Evolutionary conservation across 2,329 filamentous ascomycete species (phyloP), one percentile per base, ranked within the genome.

Genomic region (Arachnopeziza araneosa): DNA sequence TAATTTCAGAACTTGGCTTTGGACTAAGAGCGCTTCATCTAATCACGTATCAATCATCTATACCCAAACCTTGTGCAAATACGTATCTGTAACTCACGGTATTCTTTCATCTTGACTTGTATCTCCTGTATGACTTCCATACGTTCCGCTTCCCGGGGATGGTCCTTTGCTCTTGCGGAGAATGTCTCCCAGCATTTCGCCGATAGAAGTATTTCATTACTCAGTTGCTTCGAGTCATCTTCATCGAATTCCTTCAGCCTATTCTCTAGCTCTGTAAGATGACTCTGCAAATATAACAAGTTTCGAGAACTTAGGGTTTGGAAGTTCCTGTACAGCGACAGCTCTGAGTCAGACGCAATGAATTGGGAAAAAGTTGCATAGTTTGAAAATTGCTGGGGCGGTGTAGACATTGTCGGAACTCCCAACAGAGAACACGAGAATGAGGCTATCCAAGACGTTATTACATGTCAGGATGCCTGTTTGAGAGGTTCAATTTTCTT

Each of bases 221-320:
- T 56, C 17, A 14, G 22, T 5, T 52, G 24, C 24, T n/a, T 52
- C 22, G 51, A 54, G 48, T 59, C 60, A 23, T 66, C 63, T 30
- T 64, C 24, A 48, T 66, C 60, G 26, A 61, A 58, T 44, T 53
- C n/a, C 12, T 63, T 50, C 50, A 52, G 61, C 10, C 51, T 7
- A 1, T 24, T 26, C 50, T 68, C 64, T 1, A 68, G 50, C 36
- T 68, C 65, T 21, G 62, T 59, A 14, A 67, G 54, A 24, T 67
- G 60, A 10, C 57, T 56, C 57, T 68, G 51, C n/a, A 57, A 52
- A 21, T 57, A 66, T 9, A 68, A 12, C 2, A 68, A 56, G 52
- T 66, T 67, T 24, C 66, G 52, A 3, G 66, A 61, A 8, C 64
- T 60, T 5, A 68, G 56, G 22, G 24, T n/a, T 50, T 67, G 56